Conservation (phyloP, 2,329 filamentous ascomycete species). For the Stenocarpella maydis region DNA sequence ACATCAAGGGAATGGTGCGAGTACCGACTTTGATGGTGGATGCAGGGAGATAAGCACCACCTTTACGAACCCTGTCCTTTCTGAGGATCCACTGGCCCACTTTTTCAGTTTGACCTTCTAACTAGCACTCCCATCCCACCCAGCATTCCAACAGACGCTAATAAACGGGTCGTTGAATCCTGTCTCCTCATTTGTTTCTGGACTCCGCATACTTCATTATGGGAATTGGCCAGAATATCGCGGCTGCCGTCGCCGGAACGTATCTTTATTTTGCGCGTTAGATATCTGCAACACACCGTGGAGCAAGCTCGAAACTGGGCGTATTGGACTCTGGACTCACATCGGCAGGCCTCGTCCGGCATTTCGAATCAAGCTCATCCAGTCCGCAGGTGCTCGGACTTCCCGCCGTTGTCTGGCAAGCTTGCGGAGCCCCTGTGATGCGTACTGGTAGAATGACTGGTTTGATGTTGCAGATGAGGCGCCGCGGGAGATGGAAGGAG, state of each 20-base stretch:
- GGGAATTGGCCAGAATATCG: constrained; percentile 20
- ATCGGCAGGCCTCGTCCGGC: constrained; percentile 9
- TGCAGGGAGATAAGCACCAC: too few species aligned
- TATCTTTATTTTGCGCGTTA: neutral
- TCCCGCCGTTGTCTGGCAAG: constrained; percentile 15
- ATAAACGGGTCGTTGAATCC: too few species aligned
- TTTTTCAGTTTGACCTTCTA: neutral
- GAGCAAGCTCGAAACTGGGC: too few species aligned
- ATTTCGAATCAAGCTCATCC: constrained; percentile 10
- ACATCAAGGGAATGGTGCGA: neutral
- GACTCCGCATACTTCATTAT: constrained; percentile 18
- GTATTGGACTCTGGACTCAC: neutral
- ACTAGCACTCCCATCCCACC: too few species aligned
- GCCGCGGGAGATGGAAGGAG: constrained; percentile 14
- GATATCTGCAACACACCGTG: neutral
- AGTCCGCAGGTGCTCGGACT: constrained; percentile 8
- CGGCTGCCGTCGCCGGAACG: constrained; percentile 14
- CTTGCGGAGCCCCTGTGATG: constrained; percentile 17
- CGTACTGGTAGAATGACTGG: constrained; percentile 15
- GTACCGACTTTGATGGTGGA: neutral
- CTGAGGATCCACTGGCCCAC: too few species aligned
- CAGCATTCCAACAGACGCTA: neutral
- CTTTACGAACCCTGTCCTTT: too few species aligned
- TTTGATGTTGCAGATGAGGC: constrained; percentile 24
- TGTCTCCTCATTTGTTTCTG: neutral